phyloP scores from a whole-genome alignment of 129 eudicot genomes.

The Arctium minus region DNA sequence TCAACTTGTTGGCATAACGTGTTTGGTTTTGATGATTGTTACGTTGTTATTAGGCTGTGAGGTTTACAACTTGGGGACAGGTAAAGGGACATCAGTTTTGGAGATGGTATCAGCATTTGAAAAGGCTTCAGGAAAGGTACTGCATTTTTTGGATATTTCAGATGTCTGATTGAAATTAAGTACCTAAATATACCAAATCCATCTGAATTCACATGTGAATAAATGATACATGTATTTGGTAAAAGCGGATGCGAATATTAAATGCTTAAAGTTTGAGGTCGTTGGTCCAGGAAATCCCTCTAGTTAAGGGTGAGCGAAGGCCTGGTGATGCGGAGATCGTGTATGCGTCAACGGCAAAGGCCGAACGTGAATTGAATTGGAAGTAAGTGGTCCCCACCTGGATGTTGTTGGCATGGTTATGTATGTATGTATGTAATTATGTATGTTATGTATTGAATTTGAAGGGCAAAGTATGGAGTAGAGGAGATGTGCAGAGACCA shows the following conservation, averaged over 20 bases:
- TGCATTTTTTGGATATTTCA: background rate
- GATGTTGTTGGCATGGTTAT: background rate
- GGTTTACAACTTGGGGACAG: conserved; percentile 91
- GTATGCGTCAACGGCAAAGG: conserved; percentile 77
- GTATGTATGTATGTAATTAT: background rate
- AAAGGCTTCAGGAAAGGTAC: conserved; percentile 92
- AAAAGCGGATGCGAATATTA: background rate
- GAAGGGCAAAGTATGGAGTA: conserved; percentile 82
- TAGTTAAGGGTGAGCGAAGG: conserved; percentile 55
- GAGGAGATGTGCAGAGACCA: conserved; percentile 91
- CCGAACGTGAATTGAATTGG: conserved; percentile 83
- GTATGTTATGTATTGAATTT: background rate
- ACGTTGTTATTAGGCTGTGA: conserved; percentile 54
- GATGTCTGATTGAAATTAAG: background rate
- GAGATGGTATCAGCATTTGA: conserved; percentile 94
- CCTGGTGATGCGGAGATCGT: conserved; percentile 88
- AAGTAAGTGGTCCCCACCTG: conserved; percentile 52
- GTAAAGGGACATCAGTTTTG: conserved; percentile 88
- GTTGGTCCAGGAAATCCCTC: conserved; percentile 65
- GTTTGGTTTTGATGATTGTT: background rate
- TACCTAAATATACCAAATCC: background rate
- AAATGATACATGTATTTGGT: background rate
- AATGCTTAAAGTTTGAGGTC: background rate
- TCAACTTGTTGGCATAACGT: too few relatives aligned
- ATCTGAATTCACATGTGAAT: background rate